These are phyloP conservation scores for Hippophae rhamnoides DNA, from an alignment of 306 rosid genomes.

Conservation along the genomic window DNA sequence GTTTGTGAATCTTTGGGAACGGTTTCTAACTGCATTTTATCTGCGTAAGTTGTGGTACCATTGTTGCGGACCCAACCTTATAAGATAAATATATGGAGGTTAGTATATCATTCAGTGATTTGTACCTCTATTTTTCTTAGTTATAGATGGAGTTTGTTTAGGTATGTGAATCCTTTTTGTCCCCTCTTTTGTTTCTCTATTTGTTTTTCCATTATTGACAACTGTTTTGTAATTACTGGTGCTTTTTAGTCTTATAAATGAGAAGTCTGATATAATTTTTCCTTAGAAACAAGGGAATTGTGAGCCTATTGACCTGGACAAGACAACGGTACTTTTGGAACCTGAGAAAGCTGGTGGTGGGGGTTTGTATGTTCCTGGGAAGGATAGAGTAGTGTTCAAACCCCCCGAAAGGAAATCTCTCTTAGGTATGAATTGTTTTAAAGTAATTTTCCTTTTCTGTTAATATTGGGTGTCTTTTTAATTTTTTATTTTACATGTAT, in stretches of 20 bases:
- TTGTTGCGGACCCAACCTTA: neutral
- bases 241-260: neutral
- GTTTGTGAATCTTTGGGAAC: no score
- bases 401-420: slow-evolving; percentile 68
- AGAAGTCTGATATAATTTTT: neutral
- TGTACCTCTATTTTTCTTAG: no score
- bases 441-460: neutral
- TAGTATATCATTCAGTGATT: slow-evolving; percentile 4
- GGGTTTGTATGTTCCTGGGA: slow-evolving; percentile 73
- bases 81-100: slow-evolving; percentile 20
- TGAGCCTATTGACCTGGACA: slow-evolving; percentile 45
- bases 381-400: slow-evolving; percentile 53
- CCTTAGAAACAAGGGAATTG: slow-evolving; percentile 34
- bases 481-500: neutral
- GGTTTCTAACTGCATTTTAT: no score
- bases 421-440: slow-evolving; percentile 38
- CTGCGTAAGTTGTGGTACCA: neutral
- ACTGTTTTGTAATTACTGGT: neutral
- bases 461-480: neutral
- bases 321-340: slow-evolving; percentile 45
- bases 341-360: slow-evolving; percentile 45
- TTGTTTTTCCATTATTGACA: no score
- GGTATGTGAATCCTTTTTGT: neutral
- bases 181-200: neutral
- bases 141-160: neutral